Evolutionary conservation across 176 grass and related monocot species (phyloP), one percentile per base, ranked within the genome.

Genomic region (Oryza punctata): DNA sequence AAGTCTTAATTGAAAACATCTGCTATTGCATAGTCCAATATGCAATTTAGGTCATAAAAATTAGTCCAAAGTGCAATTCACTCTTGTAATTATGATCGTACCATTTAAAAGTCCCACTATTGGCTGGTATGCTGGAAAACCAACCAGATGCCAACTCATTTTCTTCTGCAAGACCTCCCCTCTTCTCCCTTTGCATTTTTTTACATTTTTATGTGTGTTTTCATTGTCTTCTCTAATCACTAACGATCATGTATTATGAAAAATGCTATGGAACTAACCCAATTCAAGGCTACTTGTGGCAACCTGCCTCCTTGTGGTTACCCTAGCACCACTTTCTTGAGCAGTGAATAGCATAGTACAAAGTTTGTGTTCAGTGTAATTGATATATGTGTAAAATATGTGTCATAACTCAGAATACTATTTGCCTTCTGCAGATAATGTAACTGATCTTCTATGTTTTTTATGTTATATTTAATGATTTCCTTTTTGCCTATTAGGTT

Each of bases 401-500:
- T 52, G 4, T 9, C 65, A 14, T 43, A 65, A 70, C 81, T 85
- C 24, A 43, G 19, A 65, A 21, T 60, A 30, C 4, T 3, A 46
- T 75, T 38, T 69, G 12, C 11, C 12, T 80, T 12, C 14, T 84
- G 13, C 44, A 21, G 18, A 37, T 14, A 24, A 61, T 61, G 57
- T 24, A 24, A 61, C 57, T 63, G 57, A 79, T 65, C 16, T 5
- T 81, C 6, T 73, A 69, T 63, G 13, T 27, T 71, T 76, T 67
- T 8, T 44, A 10, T 57, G 33, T 27, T 78, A 28, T 37, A 47
- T 38, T 7, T 67, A 45, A 73, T 74, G 0, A 13, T 78, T 82
- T 73, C 18, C 19, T 73, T 73, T 45, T 78, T 67, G 69, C 24
- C 11, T 83, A 19, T 85, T 63, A 92, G 90, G 90, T 92, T 79